Base-by-base conservation (phyloP, 208 protist genomes). In the Phytomonas sp. region DNA sequence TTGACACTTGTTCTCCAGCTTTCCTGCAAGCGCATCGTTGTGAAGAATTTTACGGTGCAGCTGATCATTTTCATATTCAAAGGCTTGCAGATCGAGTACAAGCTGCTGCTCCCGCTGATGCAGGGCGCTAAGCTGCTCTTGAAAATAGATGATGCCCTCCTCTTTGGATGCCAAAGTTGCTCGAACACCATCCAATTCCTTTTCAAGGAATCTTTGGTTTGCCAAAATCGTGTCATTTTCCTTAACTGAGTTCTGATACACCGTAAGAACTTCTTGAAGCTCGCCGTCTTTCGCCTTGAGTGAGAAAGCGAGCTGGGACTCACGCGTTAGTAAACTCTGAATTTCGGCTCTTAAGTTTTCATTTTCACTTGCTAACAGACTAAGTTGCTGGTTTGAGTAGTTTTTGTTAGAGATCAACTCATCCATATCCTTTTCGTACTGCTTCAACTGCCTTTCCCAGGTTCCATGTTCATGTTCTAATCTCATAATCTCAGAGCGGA, bases 81-180 rank as follows among this genome's bases (percentile, higher is more conserved):
- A 87, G 15, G 85, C 75, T 60, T 95, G 89, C 30, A 92, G 64
- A 74, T 95, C 87, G 11, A 95, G 65, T 23, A 83, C 76, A 32
- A 92, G 75, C 61, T 95, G 89, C 62, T 95, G 87, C 70, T 95
- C 89, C 28, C 80, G 80, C 59, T 85, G 74, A 62, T 92, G 85
- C 23, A 95, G 71, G 15, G 78, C 73, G 61, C 75, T 76, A 61
- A 91, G 23, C 65, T 95, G 89, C 67, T 92, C 87, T 63, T 91
- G 89, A 3, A 95, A 66, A 66, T 82, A 89, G 29, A 86, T 70
- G 29, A 93, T 80, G 13, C 70, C 66, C 62, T 95, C 85, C 61
- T 95, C 85, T 62, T 91, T 91, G 53, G 85, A 83, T 4, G 85
- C 80, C 15, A 95, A 69, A 11, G 78, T 76, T 0, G 86, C 89